Evolutionary conservation across 2,329 filamentous ascomycete species (phyloP).

Genomic region (Chaetomiaceae sp.): DNA sequence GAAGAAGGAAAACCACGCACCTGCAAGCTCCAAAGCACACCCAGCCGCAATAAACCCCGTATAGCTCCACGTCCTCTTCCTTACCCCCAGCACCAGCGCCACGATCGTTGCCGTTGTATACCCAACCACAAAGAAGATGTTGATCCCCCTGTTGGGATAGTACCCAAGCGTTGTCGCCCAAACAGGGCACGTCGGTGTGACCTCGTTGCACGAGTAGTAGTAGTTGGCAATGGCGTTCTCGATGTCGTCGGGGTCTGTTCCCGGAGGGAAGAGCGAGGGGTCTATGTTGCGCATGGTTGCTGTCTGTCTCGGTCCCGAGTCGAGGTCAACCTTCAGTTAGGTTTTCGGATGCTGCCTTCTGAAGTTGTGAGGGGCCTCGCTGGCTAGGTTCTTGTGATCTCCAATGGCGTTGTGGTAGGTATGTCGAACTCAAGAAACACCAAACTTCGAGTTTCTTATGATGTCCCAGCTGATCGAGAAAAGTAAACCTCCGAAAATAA

Average conservation of each 20-base stretch:
- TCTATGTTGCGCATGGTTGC: constrained; percentile 11
- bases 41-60: constrained; percentile 46
- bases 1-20: constrained; percentile 30
- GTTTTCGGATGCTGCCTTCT: too few species aligned
- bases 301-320: background rate
- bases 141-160: constrained; percentile 52
- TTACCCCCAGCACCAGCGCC: constrained; percentile 41
- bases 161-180: constrained; percentile 51
- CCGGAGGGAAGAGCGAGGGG: constrained; percentile 14
- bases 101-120: constrained; percentile 44
- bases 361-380: too few species aligned
- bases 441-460: too few species aligned
- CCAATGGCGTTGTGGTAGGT: too few species aligned
- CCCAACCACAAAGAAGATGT: constrained; percentile 48
- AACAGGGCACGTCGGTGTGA: constrained; percentile 47
- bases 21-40: constrained; percentile 47
- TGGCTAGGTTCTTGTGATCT: too few species aligned
- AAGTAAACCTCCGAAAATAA: too few species aligned
- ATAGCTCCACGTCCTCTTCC: constrained; percentile 54
- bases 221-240: constrained; percentile 14
- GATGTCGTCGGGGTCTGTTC: constrained; percentile 7
- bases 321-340: too few species aligned
- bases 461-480: too few species aligned
- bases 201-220: constrained; percentile 34
- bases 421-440: too few species aligned